Evolutionary conservation across 2,329 filamentous ascomycete genomes (phyloP).

Genomic region (Nemania serpens): DNA sequence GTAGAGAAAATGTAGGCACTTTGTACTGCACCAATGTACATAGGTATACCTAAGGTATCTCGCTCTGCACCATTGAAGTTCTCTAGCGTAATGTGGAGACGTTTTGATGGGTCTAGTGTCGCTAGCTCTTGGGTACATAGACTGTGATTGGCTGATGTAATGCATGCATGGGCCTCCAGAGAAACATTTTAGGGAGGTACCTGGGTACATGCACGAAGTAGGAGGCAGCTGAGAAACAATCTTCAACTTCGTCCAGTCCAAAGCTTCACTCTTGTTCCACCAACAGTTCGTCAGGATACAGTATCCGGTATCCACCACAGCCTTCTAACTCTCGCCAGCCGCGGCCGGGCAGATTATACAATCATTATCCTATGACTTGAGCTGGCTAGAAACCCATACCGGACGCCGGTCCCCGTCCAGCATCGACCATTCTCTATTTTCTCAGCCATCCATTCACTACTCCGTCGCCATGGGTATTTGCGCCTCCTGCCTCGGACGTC

Average conservation of each 20-base stretch:
- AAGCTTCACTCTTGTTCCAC: conserved; percentile 26
- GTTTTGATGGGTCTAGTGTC: background rate
- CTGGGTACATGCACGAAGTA: too few relatives aligned
- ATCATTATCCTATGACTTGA: conserved; percentile 42
- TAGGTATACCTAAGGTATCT: too few relatives aligned
- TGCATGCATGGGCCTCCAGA: background rate
- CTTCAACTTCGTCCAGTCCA: conserved; percentile 21
- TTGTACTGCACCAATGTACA: too few relatives aligned
- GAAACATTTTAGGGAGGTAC: background rate
- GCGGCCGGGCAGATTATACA: conserved; percentile 42
- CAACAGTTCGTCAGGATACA: conserved; percentile 19
- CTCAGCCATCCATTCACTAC: background rate
- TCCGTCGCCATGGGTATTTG: conserved; percentile 60
- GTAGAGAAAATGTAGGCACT: too few relatives aligned
- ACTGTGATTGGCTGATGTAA: background rate
- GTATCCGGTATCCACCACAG: background rate
- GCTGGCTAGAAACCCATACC: conserved; percentile 24
- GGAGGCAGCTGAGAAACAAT: background rate
- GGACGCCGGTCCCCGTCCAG: conserved; percentile 35
- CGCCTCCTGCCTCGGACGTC: conserved; percentile 62
- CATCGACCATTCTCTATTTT: conserved; percentile 13
- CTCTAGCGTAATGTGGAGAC: too few relatives aligned
- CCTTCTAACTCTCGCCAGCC: conserved; percentile 43
- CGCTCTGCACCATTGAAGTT: too few relatives aligned
- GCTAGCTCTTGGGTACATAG: background rate